These are phyloP conservation scores for Lichtheimia ramosa DNA, from an alignment of 371 early-diverging fungal species.

Conservation along the genomic window DNA sequence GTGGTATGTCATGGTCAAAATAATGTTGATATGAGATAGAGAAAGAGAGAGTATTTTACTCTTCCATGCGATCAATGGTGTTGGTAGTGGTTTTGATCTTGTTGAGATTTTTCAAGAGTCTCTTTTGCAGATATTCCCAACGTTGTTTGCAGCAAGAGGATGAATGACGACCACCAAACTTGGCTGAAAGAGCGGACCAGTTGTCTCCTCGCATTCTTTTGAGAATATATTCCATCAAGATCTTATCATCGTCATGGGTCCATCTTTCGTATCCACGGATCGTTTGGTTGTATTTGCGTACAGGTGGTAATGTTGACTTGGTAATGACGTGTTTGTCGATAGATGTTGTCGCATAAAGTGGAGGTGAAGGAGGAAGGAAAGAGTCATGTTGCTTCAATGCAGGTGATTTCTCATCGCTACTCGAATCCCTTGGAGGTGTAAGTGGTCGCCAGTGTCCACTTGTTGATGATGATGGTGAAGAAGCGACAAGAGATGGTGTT, in stretches of 20 bases:
- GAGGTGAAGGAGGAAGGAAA: conserved; percentile 7
- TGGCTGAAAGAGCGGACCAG: conserved; percentile 21
- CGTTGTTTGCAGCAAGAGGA: conserved; percentile 18
- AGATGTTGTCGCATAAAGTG: conserved; percentile 1
- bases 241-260: conserved; percentile 21
- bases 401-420: conserved; percentile 3
- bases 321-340: neutral
- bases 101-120: conserved; percentile 9
- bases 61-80: too few species aligned
- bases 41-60: too few species aligned
- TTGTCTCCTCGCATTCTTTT: conserved; percentile 7
- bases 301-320: conserved; percentile 16
- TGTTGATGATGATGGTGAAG: conserved; percentile 1
- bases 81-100: neutral
- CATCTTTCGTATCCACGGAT: conserved; percentile 41
- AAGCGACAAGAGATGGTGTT: conserved; percentile 7
- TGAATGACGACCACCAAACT: conserved; percentile 19
- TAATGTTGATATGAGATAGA: too few species aligned
- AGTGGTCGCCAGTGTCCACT: conserved; percentile 15
- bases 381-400: neutral
- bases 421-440: conserved; percentile 18
- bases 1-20: too few species aligned
- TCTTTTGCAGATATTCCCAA: conserved; percentile 20
- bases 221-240: conserved; percentile 20
- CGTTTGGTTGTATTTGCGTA: conserved; percentile 34